Percentiles rank a stretch among this genome's conserved stretches.
These are phyloP conservation scores for Aureobasidium sp. DNA, from an alignment of 2,329 filamentous ascomycete species.

Conservation along the genomic window DNA sequence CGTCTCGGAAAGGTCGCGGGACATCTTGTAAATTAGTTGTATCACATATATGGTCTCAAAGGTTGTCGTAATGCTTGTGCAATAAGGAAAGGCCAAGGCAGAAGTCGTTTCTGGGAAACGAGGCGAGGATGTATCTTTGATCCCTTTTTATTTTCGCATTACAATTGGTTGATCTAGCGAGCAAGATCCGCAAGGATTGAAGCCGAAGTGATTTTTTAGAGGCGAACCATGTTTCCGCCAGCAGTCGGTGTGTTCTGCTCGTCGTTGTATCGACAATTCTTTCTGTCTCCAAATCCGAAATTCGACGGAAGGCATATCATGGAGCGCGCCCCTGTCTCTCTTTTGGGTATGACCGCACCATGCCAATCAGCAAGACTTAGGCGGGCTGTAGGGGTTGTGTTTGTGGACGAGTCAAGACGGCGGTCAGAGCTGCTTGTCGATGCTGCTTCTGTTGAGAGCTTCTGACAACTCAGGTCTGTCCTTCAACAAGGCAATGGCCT, in stretches of 20 bases:
- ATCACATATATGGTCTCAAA: constrained; percentile 2
- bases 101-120: not conserved
- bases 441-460: constrained; percentile 65
- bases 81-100: not conserved
- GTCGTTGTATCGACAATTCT: too few species aligned
- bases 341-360: not conserved
- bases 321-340: not conserved
- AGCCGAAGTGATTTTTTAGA: not conserved
- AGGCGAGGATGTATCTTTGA: constrained; percentile 4
- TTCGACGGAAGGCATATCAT: not conserved
- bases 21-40: constrained; percentile 6
- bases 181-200: not conserved
- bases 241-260: too few species aligned
- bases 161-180: constrained; percentile 11
- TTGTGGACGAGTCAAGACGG: not conserved
- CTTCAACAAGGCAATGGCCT: constrained; percentile 70
- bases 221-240: not conserved
- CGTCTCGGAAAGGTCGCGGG: not conserved
- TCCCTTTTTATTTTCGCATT: not conserved
- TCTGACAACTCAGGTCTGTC: constrained; percentile 79
- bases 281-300: not conserved
- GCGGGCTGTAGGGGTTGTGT: not conserved
- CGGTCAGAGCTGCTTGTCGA: constrained; percentile 19
- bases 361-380: too few species aligned
- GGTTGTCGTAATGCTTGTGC: not conserved